Conservation (phyloP, 208 protist species). For the Trypanosoma congolense region DNA sequence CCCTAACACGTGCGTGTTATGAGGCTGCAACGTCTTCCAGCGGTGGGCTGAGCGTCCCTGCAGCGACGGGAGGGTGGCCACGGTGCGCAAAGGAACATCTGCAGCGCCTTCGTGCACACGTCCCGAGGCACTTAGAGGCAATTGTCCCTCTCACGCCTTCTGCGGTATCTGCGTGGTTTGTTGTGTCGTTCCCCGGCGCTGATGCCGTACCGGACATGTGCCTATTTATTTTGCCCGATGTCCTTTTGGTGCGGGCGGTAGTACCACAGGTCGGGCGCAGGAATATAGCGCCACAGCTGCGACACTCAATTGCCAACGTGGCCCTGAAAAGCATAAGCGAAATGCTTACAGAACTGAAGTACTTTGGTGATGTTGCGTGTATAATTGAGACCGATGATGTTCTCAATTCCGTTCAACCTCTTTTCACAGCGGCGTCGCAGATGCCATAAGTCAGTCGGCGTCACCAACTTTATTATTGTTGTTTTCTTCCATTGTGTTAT, state of each 20-base stretch:
- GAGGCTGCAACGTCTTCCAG: neutral
- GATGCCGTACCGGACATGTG: conserved; percentile 8
- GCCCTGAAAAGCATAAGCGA: neutral
- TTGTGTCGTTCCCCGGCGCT: conserved; percentile 22
- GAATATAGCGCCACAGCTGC: neutral
- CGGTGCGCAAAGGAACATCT: conserved; percentile 6
- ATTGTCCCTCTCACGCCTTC: neutral
- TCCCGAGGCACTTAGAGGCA: conserved; percentile 10
- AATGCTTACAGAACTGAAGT: neutral
- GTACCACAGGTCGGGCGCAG: conserved; percentile 2
- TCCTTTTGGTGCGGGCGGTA: neutral
- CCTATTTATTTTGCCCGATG: conserved; percentile 9
- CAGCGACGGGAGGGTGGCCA: neutral
- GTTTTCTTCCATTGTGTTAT: no score
- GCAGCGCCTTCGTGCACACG: conserved; percentile 13
- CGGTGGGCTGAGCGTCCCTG: neutral
- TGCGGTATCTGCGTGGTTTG: conserved; percentile 16
- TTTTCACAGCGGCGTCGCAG: neutral
- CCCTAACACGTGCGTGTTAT: neutral
- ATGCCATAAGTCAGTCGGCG: neutral
- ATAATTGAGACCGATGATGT: neutral
- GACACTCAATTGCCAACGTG: neutral
- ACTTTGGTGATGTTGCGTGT: neutral
- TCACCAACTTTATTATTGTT: no score
- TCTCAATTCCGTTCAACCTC: neutral